Base-by-base conservation (phyloP, 139 green algal genomes). In the Choricystis sp. region DNA sequence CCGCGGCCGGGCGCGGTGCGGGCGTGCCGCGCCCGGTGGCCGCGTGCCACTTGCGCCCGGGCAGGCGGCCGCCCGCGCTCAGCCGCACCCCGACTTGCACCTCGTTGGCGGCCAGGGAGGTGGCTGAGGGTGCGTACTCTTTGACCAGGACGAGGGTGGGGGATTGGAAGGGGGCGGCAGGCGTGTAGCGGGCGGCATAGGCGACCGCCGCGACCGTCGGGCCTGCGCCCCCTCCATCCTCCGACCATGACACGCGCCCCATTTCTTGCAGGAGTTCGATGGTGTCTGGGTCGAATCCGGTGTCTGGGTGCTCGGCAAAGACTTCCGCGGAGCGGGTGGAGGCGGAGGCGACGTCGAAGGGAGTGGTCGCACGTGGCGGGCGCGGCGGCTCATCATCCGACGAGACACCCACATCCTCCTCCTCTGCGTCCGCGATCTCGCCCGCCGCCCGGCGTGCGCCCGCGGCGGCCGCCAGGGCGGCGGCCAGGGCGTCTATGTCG, bases 81-180 rank as follows among this genome's bases (percentile, higher is more conserved):
- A 92, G 63, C 60, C 85, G 56, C 9, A 85, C 66, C 56, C 59
- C 4, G n/a, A 56, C 66, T 59, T 82, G 72, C 60, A 92, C 69
- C 66, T 92, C 85, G 31, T 90, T 89, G 65, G 66, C 77, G 0
- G 81, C 85, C 4, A 88, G 71, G 2, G 74, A 48, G 30, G 70
- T 69, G 4, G 85, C 73, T 0, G 77, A 71, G 3, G 85, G 83
- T n/a, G 90, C 65, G 74, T 86, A 92, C 68, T 86, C 81, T 73
- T 89, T 87, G 19, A 85, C 56, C 22, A 87, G 60, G 2, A 74
- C 76, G 40, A 16, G 9, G 9, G 40, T 52, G 9, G 40, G 40
- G 9, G 40, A 21, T 16, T 52, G 40, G 40, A 52, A 52, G 40
- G 40, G 40, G 9, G 16, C 9, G 40, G 9, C 40, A 16, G 40